Percentiles rank a stretch among this genome's conserved stretches.
These are phyloP conservation scores for Boletus eberwhitei DNA, from an alignment of 768 basidiomycete genomes.

Conservation along the genomic window DNA sequence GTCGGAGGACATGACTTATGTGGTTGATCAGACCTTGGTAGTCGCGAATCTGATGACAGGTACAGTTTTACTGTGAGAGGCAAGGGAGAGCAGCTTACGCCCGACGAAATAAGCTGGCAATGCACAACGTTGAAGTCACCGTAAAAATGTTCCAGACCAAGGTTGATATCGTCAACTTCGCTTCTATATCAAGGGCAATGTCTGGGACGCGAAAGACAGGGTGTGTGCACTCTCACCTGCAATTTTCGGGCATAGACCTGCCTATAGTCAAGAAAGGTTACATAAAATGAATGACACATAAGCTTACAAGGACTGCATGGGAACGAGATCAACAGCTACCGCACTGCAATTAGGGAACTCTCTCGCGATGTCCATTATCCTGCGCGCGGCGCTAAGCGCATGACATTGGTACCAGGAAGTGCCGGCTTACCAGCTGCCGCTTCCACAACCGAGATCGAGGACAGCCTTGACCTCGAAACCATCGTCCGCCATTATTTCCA, in stretches of 20 bases:
- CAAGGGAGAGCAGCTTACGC: slow-evolving; percentile 47
- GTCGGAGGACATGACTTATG: slow-evolving; percentile 61
- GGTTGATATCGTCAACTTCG: slow-evolving; percentile 82
- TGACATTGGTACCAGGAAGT: background rate
- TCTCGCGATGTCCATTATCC: slow-evolving; percentile 72
- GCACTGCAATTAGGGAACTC: slow-evolving; percentile 68
- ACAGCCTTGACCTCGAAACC: slow-evolving; percentile 56
- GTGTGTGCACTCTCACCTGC: slow-evolving; percentile 44
- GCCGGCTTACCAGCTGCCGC: slow-evolving; percentile 62
- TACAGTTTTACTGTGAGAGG: slow-evolving; percentile 14
- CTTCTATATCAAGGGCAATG: slow-evolving; percentile 44
- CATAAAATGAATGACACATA: slow-evolving; percentile 6
- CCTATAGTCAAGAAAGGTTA: slow-evolving; percentile 18
- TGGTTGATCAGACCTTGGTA: slow-evolving; percentile 63
- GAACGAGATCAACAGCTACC: slow-evolving; percentile 77
- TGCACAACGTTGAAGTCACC: slow-evolving; percentile 77
- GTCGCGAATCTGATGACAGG: slow-evolving; percentile 56
- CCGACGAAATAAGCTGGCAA: slow-evolving; percentile 65
- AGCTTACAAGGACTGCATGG: slow-evolving; percentile 69
- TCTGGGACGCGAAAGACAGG: slow-evolving; percentile 2
- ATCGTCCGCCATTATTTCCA: slow-evolving; percentile 58
- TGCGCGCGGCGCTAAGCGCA: slow-evolving; percentile 29
- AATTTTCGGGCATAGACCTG: slow-evolving; percentile 67
- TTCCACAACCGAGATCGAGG: slow-evolving; percentile 78
- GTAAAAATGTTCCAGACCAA: slow-evolving; percentile 79